phyloP scores from a whole-genome alignment of 2,329 filamentous ascomycete species.

The Aspergillus oerlinghausenensis region DNA sequence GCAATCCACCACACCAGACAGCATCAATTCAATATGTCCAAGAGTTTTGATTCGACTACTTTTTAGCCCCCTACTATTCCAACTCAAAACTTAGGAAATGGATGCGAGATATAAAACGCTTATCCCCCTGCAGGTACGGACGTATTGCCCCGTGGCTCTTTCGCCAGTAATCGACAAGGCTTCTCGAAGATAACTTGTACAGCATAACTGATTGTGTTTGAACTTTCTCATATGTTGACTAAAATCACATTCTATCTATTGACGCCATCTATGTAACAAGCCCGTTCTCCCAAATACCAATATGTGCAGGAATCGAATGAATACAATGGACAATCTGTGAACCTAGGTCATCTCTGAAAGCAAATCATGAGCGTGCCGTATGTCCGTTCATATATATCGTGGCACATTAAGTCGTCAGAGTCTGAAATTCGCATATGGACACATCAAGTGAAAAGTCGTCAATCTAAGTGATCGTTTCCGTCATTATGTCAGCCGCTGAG shows the following conservation, averaged over 20 bases:
- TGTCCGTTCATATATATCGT: neutral
- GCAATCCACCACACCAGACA: neutral
- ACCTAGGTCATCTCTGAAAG: neutral
- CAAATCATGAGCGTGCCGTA: neutral
- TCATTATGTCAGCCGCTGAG: neutral
- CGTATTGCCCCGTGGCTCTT: neutral
- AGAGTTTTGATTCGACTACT: neutral
- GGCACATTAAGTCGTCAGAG: neutral
- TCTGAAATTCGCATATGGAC: neutral
- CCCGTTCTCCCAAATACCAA: neutral
- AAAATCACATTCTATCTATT: neutral
- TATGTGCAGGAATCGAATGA: neutral
- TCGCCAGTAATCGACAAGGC: neutral
- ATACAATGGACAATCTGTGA: neutral
- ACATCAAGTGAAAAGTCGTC: neutral
- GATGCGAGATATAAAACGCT: neutral
- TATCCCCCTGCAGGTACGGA: neutral
- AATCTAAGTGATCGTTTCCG: neutral
- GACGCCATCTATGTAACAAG: neutral
- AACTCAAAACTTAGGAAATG: neutral
- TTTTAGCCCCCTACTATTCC: neutral
- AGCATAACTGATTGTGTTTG: neutral
- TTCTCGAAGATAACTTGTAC: neutral
- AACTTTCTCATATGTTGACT: neutral
- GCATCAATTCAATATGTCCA: neutral